Conservation (phyloP, 2,329 filamentous ascomycete species). For the Trichoderma simmonsii region DNA sequence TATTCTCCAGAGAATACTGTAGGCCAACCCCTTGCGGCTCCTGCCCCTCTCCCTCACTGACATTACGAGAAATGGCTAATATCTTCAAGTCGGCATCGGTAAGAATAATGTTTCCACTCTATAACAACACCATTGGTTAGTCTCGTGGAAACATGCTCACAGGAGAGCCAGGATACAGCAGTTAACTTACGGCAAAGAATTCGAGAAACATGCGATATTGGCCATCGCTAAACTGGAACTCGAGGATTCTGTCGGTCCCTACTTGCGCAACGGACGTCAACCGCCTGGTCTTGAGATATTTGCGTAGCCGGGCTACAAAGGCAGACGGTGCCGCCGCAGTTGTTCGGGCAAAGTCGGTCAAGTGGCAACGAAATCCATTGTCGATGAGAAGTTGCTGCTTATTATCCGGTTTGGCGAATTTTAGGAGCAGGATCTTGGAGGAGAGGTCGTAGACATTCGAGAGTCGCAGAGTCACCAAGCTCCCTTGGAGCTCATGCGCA, state of each 20-base stretch:
- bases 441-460: slow-evolving; percentile 96
- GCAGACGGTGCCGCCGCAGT: slow-evolving; percentile 79
- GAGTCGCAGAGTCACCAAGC: slow-evolving; percentile 74
- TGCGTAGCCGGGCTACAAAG: slow-evolving; percentile 83
- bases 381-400: slow-evolving; percentile 91
- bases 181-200: slow-evolving; percentile 69
- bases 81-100: slow-evolving; percentile 84
- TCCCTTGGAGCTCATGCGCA: slow-evolving; percentile 81
- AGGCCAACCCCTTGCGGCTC: slow-evolving; percentile 76
- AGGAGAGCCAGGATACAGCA: no score
- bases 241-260: slow-evolving; percentile 88
- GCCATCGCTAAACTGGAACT: slow-evolving; percentile 90
- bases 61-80: slow-evolving; percentile 73
- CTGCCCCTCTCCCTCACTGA: slow-evolving; percentile 77
- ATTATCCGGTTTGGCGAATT: slow-evolving; percentile 85
- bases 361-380: slow-evolving; percentile 91
- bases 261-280: slow-evolving; percentile 80
- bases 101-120: slow-evolving; percentile 86
- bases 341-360: slow-evolving; percentile 85
- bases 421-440: slow-evolving; percentile 91
- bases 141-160: not conserved
- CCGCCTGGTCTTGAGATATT: slow-evolving; percentile 81
- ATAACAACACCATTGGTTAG: not conserved
- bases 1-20: slow-evolving; percentile 73
- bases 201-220: slow-evolving; percentile 84